These are phyloP conservation scores for Trichoderma parareesei DNA, from an alignment of 495 filamentous ascomycete species.

Conservation along the genomic window DNA sequence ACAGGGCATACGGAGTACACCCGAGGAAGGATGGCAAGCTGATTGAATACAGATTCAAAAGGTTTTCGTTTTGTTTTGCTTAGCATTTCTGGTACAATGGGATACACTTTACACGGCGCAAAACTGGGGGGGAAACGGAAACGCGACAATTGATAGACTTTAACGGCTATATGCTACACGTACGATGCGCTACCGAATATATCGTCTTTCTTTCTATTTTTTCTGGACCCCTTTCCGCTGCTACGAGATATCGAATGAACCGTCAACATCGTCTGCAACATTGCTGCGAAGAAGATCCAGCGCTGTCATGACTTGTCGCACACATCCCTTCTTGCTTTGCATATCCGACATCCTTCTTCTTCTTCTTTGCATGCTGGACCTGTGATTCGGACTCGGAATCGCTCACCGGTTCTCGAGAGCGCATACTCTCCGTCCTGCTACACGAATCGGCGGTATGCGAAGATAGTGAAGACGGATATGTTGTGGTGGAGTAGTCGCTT, in stretches of 20 bases:
- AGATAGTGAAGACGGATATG: background rate
- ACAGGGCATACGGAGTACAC: too few species aligned
- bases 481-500: too few species aligned
- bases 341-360: background rate
- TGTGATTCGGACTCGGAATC: background rate
- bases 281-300: too few species aligned
- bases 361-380: background rate
- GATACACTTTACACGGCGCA: constrained; percentile 1
- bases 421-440: background rate
- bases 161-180: background rate
- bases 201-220: background rate
- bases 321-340: background rate
- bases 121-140: background rate
- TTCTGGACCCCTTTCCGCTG: too few species aligned
- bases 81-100: constrained; percentile 4
- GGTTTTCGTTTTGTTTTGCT: background rate
- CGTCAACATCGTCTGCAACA: too few species aligned
- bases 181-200: background rate
- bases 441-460: background rate
- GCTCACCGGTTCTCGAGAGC: background rate
- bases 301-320: too few species aligned
- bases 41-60: background rate
- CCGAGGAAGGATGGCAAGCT: background rate
- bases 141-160: background rate
- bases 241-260: too few species aligned